phyloP scores from a whole-genome alignment of 129 eudicot genomes.

The Centrapalus pauciflorus region DNA sequence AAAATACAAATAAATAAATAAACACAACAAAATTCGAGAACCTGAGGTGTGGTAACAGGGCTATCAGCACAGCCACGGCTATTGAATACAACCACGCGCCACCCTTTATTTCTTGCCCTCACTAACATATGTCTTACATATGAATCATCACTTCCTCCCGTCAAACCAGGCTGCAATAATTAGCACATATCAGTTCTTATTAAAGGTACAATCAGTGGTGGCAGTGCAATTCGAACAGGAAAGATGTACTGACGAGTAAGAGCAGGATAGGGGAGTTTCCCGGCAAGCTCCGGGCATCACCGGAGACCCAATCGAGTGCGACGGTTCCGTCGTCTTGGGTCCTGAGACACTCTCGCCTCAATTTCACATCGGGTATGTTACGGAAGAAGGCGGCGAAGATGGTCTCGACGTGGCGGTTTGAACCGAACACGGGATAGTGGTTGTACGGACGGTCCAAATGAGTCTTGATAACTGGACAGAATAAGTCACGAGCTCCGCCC shows the following conservation, averaged over 20 bases:
- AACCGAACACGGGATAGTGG: conserved; percentile 43
- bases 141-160: conserved; percentile 73
- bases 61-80: conserved; percentile 85
- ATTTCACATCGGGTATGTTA: conserved; percentile 49
- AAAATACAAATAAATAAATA: neutral
- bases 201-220: neutral
- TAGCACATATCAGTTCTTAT: neutral
- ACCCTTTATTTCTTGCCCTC: conserved; percentile 59
- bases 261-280: conserved; percentile 43
- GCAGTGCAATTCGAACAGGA: neutral
- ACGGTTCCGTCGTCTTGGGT: conserved; percentile 57
- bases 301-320: conserved; percentile 76
- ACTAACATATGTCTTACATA: conserved; percentile 73
- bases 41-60: conserved; percentile 87
- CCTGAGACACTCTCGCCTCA: conserved; percentile 60
- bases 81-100: conserved; percentile 83
- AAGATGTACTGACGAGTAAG: conserved; percentile 42
- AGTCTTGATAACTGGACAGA: conserved; percentile 45
- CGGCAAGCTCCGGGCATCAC: conserved; percentile 40
- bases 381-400: conserved; percentile 66
- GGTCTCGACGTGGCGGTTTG: conserved; percentile 69
- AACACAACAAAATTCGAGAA: too few relatives aligned
- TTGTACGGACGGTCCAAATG: conserved; percentile 45
- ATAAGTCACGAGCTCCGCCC: conserved; percentile 53
- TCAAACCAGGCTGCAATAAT: conserved; percentile 63